Evolutionary conservation across 1,284 basidiomycete genomes (phyloP), one percentile per base, ranked within the genome.

Genomic region (Cryptococcus floricola): DNA sequence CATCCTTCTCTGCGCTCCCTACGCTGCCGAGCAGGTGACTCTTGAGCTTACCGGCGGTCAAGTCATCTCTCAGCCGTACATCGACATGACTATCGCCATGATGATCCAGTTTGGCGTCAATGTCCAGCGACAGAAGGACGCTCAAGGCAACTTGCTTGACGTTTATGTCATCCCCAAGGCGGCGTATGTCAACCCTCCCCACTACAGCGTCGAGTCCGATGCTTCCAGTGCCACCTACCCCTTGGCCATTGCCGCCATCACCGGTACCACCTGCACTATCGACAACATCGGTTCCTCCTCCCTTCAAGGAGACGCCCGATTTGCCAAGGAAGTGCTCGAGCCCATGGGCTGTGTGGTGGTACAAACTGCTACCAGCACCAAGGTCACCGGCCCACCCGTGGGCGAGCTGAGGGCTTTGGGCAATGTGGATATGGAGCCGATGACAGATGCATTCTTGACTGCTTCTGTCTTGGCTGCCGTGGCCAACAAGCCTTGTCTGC

Each of bases 21-120:
- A 98, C 73, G 94, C 95, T 1, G 71, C 78, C 39, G 82, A 91
- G 68, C 81, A 87, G 39, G 84, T 97, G 61, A 87, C 85, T 5
- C 85, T 98, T 57, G 90, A 96, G 78, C 85, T 99, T 58, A 88
- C 85, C 0, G 93, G 93, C 25, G 92, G 90, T 4, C 85, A 89
- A 68, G 96, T 98, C 72, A 97, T 98, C 76, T 96, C 92, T 18
- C 95, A 98, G 79, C 93, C 93, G 3, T 98, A 98, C 81, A 98
- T 99, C 77, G 94, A 99, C 79, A 97, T 98, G 94, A 98, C 96
- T 5, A 88, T 97, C 64, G 87, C 92, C 8, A 96, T 98, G 88
- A 98, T 98, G 96, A 81, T 82, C 57, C 84, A 87, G n/a, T 98
- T 98, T 73, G 95, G 93, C 19, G 81, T 98, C 64, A 70, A 82